phyloP scores from a whole-genome alignment of 2,329 filamentous ascomycete genomes.

The Fusarium xylarioides region DNA sequence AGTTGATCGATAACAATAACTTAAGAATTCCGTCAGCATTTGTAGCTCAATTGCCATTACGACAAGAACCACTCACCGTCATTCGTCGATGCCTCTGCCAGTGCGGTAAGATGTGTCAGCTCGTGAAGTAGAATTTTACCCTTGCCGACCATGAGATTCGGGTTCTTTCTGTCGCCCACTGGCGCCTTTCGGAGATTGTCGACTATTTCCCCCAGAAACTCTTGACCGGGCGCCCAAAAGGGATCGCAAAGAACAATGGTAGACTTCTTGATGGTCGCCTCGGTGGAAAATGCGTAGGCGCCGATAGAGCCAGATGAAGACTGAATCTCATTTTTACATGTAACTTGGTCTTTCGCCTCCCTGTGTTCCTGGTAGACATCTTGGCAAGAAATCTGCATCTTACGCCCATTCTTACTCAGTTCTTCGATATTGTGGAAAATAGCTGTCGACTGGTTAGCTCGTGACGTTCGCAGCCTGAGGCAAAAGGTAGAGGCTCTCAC shows the following conservation, averaged over 20 bases:
- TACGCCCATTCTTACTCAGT: not conserved
- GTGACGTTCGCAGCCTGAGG: rapidly evolving
- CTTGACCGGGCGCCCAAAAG: not conserved
- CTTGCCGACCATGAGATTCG: not conserved
- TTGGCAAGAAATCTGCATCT: not conserved
- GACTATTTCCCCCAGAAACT: not conserved
- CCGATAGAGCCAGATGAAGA: not conserved
- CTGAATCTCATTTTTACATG: not conserved
- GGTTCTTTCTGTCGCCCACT: not conserved
- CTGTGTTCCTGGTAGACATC: not conserved
- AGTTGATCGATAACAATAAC: not conserved
- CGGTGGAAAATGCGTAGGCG: not conserved
- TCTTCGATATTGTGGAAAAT: not conserved
- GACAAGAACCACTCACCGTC: not conserved
- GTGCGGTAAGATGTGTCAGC: not conserved
- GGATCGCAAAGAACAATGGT: not conserved
- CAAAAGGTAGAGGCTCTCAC: not conserved
- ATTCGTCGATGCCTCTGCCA: not conserved
- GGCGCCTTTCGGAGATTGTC: not conserved
- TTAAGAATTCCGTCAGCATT: not conserved
- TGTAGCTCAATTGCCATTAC: not conserved
- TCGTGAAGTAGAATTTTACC: not conserved
- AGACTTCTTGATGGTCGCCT: not conserved
- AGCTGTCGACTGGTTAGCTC: rapidly evolving
- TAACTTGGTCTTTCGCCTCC: rapidly evolving